Conservation (phyloP, 768 basidiomycete genomes). For the Tulasnella sp. region DNA sequence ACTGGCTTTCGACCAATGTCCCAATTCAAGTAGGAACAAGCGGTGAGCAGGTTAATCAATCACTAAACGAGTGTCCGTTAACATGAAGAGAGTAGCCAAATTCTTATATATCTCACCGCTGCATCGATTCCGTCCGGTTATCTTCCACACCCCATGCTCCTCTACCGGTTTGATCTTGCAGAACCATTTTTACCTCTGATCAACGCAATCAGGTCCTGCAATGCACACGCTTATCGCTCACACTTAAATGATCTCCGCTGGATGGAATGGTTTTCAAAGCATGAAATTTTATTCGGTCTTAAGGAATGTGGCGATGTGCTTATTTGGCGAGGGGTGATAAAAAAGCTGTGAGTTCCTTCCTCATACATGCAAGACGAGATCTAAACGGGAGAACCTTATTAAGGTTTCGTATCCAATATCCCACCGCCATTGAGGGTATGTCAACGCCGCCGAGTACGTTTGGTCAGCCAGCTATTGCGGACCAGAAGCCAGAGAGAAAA, state of each 20-base stretch:
- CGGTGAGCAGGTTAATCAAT: neutral
- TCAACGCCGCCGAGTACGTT: no score
- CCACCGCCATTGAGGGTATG: no score
- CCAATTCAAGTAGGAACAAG: constrained; percentile 4
- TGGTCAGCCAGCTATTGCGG: no score
- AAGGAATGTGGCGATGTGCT: constrained; percentile 5
- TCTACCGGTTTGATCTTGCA: constrained; percentile 3
- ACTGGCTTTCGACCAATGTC: constrained; percentile 8
- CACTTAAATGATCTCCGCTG: constrained; percentile 12
- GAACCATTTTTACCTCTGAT: constrained; percentile 6
- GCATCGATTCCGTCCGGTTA: constrained; percentile 5
- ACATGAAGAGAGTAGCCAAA: neutral
- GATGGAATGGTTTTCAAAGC: constrained; percentile 14
- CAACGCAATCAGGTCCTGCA: neutral
- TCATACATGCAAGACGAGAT: no score
- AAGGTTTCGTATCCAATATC: no score
- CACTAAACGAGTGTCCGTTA: neutral
- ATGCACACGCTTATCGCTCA: neutral
- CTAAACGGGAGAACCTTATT: no score
- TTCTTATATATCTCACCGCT: constrained; percentile 8
- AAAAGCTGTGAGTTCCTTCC: constrained; percentile 10
- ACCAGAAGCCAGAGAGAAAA: no score
- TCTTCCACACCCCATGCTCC: neutral
- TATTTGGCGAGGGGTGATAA: constrained; percentile 6
- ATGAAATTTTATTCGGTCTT: constrained; percentile 1